A percentile compares a stretch with the other conserved stretches of the same genome.
These are phyloP conservation scores for Hawksworthiomyces lignivorus DNA, from an alignment of 2,329 filamentous ascomycete species.

Conservation along the genomic window DNA sequence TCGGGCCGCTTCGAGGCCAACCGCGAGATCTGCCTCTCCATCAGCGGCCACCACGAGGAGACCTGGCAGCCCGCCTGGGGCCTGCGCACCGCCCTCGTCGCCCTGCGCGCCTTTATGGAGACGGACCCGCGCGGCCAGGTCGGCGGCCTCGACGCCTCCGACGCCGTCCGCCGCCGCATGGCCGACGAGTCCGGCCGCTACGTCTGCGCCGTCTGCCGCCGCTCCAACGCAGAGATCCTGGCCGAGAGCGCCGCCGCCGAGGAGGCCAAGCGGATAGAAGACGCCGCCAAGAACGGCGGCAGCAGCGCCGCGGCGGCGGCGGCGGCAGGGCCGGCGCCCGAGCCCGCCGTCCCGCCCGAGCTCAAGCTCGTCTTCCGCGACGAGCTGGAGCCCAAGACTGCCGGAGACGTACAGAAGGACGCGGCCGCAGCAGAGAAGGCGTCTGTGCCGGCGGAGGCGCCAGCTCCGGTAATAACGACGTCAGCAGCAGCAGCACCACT, in stretches of 20 bases:
- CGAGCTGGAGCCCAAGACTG: slow-evolving; percentile 48
- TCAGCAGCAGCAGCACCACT: background rate
- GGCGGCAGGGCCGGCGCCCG: background rate
- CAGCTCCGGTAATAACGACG: background rate
- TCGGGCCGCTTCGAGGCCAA: slow-evolving; percentile 93
- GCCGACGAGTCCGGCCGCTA: slow-evolving; percentile 60
- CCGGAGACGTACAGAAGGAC: slow-evolving; percentile 9
- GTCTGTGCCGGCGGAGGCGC: background rate
- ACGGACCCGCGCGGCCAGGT: slow-evolving; percentile 81
- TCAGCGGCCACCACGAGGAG: slow-evolving; percentile 93
- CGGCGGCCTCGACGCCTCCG: slow-evolving; percentile 74
- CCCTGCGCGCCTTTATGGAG: slow-evolving; percentile 86
- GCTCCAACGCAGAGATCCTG: slow-evolving; percentile 67
- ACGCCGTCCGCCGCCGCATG: slow-evolving; percentile 58
- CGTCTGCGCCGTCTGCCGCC: slow-evolving; percentile 63
- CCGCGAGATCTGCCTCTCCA: slow-evolving; percentile 90
- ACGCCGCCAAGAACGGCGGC: slow-evolving; percentile 27
- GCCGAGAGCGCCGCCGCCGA: slow-evolving; percentile 54
- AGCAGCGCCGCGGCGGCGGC: background rate
- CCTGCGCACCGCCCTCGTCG: slow-evolving; percentile 75
- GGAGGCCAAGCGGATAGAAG: slow-evolving; percentile 22
- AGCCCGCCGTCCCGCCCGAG: slow-evolving; percentile 37
- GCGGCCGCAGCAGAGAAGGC: background rate
- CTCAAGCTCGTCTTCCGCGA: slow-evolving; percentile 65
- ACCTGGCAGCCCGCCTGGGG: slow-evolving; percentile 99